Evolutionary conservation across 495 filamentous ascomycete genomes (phyloP), one percentile per base, ranked within the genome.

Genomic region (Hypoxylon trugodes): DNA sequence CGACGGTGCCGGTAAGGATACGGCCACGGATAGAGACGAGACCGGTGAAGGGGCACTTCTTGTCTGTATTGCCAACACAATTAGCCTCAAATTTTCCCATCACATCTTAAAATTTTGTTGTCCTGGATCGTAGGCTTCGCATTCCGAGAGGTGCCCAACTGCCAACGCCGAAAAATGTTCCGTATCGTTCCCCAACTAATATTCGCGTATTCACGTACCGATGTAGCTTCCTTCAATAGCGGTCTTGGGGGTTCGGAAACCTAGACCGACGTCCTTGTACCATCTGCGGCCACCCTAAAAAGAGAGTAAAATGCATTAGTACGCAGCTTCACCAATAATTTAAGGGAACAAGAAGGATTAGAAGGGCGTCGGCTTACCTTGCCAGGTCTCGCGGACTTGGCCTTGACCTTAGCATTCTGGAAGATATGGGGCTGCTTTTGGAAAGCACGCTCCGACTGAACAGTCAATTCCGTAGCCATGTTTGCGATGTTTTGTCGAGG

Each of bases 401-500:
- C 79, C 78, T 90, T 89, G 81, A 89, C 86, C 87, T 97, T 97
- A 72, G 84, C 79, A 86, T 96, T 96, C 76, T 90, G 86, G 90
- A 97, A 98, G 87, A 99, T 96, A 82, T 99, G 96, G 74, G 95
- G 96, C 87, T 98, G 93, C 87, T 97, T 97, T 80, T 96, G 93
- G 89, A 88, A 97, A 84, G 93, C 93, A 81, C 93, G 92, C 89
- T 97, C 93, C 75, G 90, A 92, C 87, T 96, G 93, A 79, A 97
- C 93, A 78, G 89, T 96, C 81, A 97, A 86, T 87, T 96, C 93
- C 84, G 93, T 97, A 76, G 93, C 93, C 93, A 96, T 97, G 82
- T 81, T 90, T 88, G 84, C 86, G 89, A 86, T 82, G 59, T 64
- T 54, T 77, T 75, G 69, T 69, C 61, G 74, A 58, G 28, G 61